phyloP scores from a whole-genome alignment of 2,329 filamentous ascomycete genomes.

The Aureobasidium sp. region DNA sequence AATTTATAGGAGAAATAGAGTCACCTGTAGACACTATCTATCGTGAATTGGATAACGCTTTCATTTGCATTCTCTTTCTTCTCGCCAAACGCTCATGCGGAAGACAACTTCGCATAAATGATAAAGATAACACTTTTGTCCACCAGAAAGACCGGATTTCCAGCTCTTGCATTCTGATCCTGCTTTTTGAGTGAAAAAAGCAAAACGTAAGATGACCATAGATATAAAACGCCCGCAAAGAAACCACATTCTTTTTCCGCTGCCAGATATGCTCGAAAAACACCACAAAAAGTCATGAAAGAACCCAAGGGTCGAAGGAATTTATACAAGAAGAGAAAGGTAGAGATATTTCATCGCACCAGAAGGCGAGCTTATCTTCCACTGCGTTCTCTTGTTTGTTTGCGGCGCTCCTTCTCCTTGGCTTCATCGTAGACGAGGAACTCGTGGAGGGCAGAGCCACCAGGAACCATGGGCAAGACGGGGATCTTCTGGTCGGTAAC shows the following conservation, averaged over 20 bases:
- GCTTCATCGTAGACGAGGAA: constrained; percentile 77
- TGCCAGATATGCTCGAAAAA: constrained; percentile 6
- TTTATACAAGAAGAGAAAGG: neutral
- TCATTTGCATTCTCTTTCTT: neutral
- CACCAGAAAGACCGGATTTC: neutral
- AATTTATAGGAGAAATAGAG: no score
- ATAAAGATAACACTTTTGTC: neutral
- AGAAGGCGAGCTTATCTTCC: constrained; percentile 22
- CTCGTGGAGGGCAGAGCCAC: constrained; percentile 78
- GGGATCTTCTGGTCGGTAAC: constrained; percentile 84
- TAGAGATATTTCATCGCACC: neutral
- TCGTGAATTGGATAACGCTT: neutral
- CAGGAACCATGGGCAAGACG: constrained; percentile 95
- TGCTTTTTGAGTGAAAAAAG: neutral
- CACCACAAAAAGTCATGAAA: constrained; percentile 3
- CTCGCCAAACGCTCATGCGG: neutral
- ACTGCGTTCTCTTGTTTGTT: constrained; percentile 27
- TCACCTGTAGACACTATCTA: neutral
- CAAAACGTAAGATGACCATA: neutral
- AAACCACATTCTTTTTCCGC: constrained; percentile 5
- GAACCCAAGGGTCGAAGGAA: neutral
- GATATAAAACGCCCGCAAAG: constrained; percentile 1
- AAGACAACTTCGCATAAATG: neutral
- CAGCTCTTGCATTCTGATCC: neutral
- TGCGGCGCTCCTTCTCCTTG: constrained; percentile 31